Percentiles rank a stretch among this genome's conserved stretches.
Conservation (phyloP, 1,284 basidiomycete species). For the Prillingera fragicola region DNA sequence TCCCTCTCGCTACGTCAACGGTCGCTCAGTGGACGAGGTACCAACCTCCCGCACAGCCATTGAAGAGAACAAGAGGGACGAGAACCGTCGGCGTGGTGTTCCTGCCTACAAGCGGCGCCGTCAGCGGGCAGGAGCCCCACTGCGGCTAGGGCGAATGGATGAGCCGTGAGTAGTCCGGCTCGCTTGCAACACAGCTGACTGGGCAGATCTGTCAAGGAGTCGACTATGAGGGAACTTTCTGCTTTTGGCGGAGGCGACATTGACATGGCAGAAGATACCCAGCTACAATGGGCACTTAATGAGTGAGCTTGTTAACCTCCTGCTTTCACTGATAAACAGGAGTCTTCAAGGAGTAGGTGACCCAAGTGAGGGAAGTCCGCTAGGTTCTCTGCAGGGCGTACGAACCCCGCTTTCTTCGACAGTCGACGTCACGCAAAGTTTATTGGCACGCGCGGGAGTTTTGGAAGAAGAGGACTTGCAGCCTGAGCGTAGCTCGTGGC, state of each 20-base stretch:
- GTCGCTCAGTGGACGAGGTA: slow-evolving; percentile 32
- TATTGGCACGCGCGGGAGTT: slow-evolving; percentile 31
- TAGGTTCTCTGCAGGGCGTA: no score
- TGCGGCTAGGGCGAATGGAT: slow-evolving; percentile 5
- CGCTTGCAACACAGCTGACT: slow-evolving; percentile 6
- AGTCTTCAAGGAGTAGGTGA: slow-evolving; percentile 2
- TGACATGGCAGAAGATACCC: slow-evolving; percentile 19
- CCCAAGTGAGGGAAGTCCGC: no score
- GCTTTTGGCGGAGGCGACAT: slow-evolving; percentile 30
- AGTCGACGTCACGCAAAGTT: slow-evolving; percentile 4
- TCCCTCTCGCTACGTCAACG: slow-evolving; percentile 25
- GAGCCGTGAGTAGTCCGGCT: neutral
- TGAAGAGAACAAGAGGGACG: slow-evolving; percentile 17
- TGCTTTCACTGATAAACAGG: slow-evolving; percentile 3
- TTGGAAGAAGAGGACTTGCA: slow-evolving; percentile 40
- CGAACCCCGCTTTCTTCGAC: no score
- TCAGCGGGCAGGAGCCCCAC: slow-evolving; percentile 31
- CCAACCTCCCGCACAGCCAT: slow-evolving; percentile 19
- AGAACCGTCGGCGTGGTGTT: slow-evolving; percentile 44
- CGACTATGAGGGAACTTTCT: slow-evolving; percentile 32
- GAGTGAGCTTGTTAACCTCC: slow-evolving; percentile 13
- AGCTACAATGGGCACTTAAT: slow-evolving; percentile 34
- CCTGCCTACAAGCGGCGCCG: slow-evolving; percentile 56
- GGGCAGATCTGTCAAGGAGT: slow-evolving; percentile 28
- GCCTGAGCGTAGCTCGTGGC: slow-evolving; percentile 15